A percentile compares a stretch with the other conserved stretches of the same genome.
phyloP scores from a whole-genome alignment of 768 basidiomycete genomes.

The Arthromyces matolae region DNA sequence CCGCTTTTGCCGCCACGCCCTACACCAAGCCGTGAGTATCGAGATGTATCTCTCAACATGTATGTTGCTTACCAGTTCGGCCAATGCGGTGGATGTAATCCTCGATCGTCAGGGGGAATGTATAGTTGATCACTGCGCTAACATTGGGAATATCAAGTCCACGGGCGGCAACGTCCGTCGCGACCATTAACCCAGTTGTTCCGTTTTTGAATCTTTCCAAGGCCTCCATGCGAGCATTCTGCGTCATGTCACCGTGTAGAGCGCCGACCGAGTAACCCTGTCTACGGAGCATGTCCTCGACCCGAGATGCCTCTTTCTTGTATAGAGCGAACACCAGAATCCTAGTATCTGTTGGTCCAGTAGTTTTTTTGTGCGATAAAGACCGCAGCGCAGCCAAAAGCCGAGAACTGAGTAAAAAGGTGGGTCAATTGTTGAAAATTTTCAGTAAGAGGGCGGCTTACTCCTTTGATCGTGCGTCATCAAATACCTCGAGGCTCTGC shows the following conservation, averaged over 20 bases:
- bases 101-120: constrained; percentile 96
- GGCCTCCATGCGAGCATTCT: constrained; percentile 78
- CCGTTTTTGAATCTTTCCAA: constrained; percentile 86
- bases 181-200: constrained; percentile 77
- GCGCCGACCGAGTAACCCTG: constrained; percentile 77
- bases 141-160: constrained; percentile 98
- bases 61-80: constrained; percentile 60
- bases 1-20: constrained; percentile 89
- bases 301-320: constrained; percentile 94
- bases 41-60: constrained; percentile 10
- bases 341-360: constrained; percentile 53
- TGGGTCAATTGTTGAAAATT: background rate
- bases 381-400: constrained; percentile 53
- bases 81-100: constrained; percentile 91
- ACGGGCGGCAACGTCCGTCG: constrained; percentile 96
- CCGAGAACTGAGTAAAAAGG: constrained; percentile 47
- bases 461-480: constrained; percentile 85
- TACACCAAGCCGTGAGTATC: constrained; percentile 27
- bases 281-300: constrained; percentile 72
- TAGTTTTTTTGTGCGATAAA: constrained; percentile 58
- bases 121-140: constrained; percentile 91
- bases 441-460: constrained; percentile 32
- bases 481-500: constrained; percentile 90
- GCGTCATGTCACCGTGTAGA: constrained; percentile 89
- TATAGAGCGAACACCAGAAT: constrained; percentile 93